Conservation (phyloP, 148 eudicot species). For the Rhododendron simsii region DNA sequence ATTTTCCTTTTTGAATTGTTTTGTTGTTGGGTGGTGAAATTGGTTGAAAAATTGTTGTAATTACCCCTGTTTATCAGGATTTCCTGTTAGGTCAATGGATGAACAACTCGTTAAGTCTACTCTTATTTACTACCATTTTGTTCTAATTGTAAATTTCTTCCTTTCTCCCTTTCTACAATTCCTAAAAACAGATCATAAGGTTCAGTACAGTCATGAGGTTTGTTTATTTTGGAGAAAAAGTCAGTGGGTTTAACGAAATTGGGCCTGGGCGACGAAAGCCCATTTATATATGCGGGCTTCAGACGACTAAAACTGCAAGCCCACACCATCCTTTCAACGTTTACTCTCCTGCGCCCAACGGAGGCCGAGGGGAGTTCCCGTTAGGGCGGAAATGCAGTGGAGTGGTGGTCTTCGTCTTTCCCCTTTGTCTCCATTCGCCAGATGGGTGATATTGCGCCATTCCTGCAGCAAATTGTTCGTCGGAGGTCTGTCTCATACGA, state of each 20-base stretch:
- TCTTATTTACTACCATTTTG: neutral
- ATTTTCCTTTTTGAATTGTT: neutral
- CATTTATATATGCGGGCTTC: neutral
- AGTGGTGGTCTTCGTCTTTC: neutral
- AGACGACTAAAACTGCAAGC: neutral
- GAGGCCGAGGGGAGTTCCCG: neutral
- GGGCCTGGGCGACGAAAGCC: neutral
- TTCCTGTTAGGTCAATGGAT: neutral
- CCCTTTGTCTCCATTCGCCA: slow-evolving; percentile 9
- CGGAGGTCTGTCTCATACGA: slow-evolving; percentile 34
- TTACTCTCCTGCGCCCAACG: neutral
- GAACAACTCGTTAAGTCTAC: neutral
- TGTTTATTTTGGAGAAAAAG: too few relatives aligned
- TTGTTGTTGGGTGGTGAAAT: neutral
- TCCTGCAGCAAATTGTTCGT: slow-evolving; percentile 39
- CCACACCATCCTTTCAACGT: neutral
- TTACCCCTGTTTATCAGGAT: neutral
- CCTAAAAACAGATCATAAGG: neutral
- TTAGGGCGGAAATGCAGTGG: slow-evolving; percentile 7
- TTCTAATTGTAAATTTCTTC: too few relatives aligned
- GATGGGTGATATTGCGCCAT: slow-evolving; percentile 20
- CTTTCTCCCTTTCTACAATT: neutral
- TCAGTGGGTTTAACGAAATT: neutral
- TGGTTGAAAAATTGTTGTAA: neutral
- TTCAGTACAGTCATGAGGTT: too few relatives aligned